phyloP scores from a whole-genome alignment of 1,284 basidiomycete species.

The Apiotrichum brassicae region DNA sequence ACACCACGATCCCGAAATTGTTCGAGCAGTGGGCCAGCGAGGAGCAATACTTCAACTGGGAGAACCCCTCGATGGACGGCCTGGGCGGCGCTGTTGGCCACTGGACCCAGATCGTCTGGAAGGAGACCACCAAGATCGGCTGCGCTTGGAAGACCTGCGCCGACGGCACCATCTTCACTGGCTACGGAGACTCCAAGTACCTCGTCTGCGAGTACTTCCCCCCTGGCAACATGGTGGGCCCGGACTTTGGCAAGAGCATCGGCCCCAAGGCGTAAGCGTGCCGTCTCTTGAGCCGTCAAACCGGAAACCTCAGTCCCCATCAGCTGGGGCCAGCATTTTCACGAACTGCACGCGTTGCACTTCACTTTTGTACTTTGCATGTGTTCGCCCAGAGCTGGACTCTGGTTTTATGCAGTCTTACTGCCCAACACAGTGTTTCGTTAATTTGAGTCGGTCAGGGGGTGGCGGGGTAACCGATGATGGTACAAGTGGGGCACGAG shows the following conservation, averaged over 20 bases:
- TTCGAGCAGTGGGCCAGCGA: slow-evolving; percentile 38
- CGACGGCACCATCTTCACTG: slow-evolving; percentile 22
- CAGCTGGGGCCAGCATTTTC: too few species aligned
- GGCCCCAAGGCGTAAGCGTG: slow-evolving; percentile 9
- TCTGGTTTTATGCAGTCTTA: too few species aligned
- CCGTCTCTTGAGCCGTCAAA: too few species aligned
- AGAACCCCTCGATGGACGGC: slow-evolving; percentile 22
- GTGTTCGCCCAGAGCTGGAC: too few species aligned
- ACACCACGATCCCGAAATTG: slow-evolving; percentile 20
- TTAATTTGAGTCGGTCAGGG: too few species aligned
- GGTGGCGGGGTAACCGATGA: too few species aligned
- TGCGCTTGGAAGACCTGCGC: slow-evolving; percentile 29
- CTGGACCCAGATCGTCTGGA: slow-evolving; percentile 44
- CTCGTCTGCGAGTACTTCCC: slow-evolving; percentile 25
- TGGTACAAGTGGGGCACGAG: too few species aligned
- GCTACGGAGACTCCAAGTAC: slow-evolving; percentile 11
- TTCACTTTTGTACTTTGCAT: too few species aligned
- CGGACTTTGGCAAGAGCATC: slow-evolving; percentile 20
- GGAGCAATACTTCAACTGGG: slow-evolving; percentile 23
- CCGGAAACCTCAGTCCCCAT: too few species aligned
- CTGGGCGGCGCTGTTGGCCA: slow-evolving; percentile 22
- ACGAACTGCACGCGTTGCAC: too few species aligned
- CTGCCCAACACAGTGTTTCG: too few species aligned
- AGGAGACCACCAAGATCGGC: slow-evolving; percentile 35
- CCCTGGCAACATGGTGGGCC: slow-evolving; percentile 22